A percentile compares a stretch with the other conserved stretches of the same genome.
Conservation (phyloP, 2,329 filamentous ascomycete species). For the Juglanconis juglandina region DNA sequence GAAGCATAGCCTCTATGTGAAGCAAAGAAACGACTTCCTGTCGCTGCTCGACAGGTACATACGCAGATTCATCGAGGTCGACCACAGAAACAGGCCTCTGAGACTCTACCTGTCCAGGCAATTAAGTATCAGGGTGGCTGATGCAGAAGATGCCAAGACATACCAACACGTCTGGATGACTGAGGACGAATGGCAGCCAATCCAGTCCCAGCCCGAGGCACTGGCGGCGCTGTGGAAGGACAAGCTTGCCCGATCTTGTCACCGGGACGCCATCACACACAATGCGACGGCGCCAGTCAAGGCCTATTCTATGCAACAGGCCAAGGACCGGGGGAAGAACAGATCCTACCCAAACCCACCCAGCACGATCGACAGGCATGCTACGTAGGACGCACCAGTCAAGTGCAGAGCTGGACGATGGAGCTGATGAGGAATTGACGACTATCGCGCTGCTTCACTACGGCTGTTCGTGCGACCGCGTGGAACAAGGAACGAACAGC, state of each 20-base stretch:
- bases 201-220: not conserved
- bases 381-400: no score
- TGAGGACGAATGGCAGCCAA: not conserved
- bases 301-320: no score
- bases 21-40: not conserved
- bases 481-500: no score
- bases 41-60: not conserved
- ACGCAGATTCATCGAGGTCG: not conserved
- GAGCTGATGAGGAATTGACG: no score
- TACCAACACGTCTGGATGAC: slow-evolving; percentile 1
- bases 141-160: not conserved
- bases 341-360: no score
- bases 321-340: no score
- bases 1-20: not conserved
- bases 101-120: not conserved
- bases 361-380: no score
- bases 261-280: not conserved
- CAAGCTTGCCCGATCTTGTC: not conserved
- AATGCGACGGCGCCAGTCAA: not conserved
- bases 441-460: no score
- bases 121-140: not conserved
- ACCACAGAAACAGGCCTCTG: no score
- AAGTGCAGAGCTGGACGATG: no score
- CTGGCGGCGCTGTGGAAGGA: not conserved
- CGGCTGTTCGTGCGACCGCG: no score